A percentile compares a stretch with the other conserved stretches of the same genome.
These are phyloP conservation scores for Schwanniomyces sp. DNA, from an alignment of 805 yeast genomes.

Conservation along the genomic window DNA sequence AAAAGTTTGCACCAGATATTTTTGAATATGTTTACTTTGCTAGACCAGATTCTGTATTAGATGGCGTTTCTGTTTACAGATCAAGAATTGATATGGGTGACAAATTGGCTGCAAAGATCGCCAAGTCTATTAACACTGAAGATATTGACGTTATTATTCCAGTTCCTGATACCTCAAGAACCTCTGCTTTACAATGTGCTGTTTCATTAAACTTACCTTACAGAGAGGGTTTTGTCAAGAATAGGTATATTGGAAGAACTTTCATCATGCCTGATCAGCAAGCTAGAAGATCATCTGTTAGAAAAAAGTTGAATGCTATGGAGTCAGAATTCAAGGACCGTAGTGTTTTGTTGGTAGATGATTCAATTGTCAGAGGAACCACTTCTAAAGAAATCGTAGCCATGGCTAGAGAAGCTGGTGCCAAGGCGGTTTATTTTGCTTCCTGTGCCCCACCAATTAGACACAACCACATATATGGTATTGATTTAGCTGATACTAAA, in stretches of 20 bases:
- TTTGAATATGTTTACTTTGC: slow-evolving; percentile 98
- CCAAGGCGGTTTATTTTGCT: slow-evolving; percentile 90
- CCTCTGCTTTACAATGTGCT: slow-evolving; percentile 91
- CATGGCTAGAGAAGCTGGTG: slow-evolving; percentile 99
- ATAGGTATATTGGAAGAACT: slow-evolving; percentile 95
- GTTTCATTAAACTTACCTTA: slow-evolving; percentile 77
- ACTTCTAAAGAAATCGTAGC: slow-evolving; percentile 94
- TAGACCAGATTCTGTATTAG: slow-evolving; percentile 93
- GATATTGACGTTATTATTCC: slow-evolving; percentile 94
- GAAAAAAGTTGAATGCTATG: slow-evolving; percentile 96
- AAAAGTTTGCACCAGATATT: slow-evolving; percentile 87
- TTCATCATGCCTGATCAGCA: slow-evolving; percentile 98
- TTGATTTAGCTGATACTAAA: slow-evolving; percentile 92
- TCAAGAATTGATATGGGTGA: slow-evolving; percentile 93
- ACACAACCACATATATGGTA: slow-evolving; percentile 94
- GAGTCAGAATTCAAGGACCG: slow-evolving; percentile 83
- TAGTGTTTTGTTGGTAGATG: slow-evolving; percentile 89
- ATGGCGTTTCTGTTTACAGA: slow-evolving; percentile 94
- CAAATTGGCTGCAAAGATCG: slow-evolving; percentile 75
- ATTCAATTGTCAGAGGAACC: slow-evolving; percentile 96
- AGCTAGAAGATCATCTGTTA: slow-evolving; percentile 89
- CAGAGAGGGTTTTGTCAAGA: slow-evolving; percentile 96
- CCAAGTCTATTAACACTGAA: slow-evolving; percentile 31
- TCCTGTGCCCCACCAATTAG: slow-evolving; percentile 99
- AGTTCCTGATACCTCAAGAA: slow-evolving; percentile 97